Evolutionary conservation across 495 filamentous ascomycete species (phyloP).

Genomic region (Aspergillus haitiensis): DNA sequence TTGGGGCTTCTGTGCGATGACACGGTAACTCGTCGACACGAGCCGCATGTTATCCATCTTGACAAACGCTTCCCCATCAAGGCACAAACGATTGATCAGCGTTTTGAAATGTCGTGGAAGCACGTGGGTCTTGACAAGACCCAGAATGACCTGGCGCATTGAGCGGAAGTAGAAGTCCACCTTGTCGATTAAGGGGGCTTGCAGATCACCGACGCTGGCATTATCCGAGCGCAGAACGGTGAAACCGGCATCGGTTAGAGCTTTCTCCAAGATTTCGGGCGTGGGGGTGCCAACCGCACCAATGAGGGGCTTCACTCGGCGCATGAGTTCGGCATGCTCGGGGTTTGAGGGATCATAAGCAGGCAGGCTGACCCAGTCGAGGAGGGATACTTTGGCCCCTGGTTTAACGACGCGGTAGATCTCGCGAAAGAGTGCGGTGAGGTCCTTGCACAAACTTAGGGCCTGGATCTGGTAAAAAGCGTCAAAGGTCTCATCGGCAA

Average conservation of each 20-base stretch:
- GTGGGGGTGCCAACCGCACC: constrained; percentile 64
- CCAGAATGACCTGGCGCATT: constrained; percentile 53
- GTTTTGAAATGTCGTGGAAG: constrained; percentile 61
- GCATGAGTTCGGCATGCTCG: constrained; percentile 58
- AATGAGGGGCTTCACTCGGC: constrained; percentile 61
- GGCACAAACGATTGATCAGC: constrained; percentile 61
- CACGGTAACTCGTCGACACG: constrained; percentile 60
- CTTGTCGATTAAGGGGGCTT: constrained; percentile 60
- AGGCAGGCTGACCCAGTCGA: constrained; percentile 62
- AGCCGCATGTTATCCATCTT: constrained; percentile 63
- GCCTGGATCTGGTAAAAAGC: constrained; percentile 68
- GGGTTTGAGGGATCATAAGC: constrained; percentile 55
- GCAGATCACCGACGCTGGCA: constrained; percentile 57
- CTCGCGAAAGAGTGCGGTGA: constrained; percentile 52
- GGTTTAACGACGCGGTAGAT: constrained; percentile 59
- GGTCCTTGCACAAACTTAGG: constrained; percentile 59
- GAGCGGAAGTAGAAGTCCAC: constrained; percentile 62
- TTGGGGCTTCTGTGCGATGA: constrained; percentile 59
- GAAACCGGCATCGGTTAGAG: constrained; percentile 55
- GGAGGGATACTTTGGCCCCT: constrained; percentile 54
- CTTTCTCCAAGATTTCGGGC: constrained; percentile 51
- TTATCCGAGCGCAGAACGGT: constrained; percentile 54
- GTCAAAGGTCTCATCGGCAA: constrained; percentile 56
- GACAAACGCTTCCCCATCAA: constrained; percentile 61
- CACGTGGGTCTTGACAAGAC: constrained; percentile 51